These are phyloP conservation scores for Coemansia sp. DNA, from an alignment of 192 early-diverging fungal species.

Conservation along the genomic window DNA sequence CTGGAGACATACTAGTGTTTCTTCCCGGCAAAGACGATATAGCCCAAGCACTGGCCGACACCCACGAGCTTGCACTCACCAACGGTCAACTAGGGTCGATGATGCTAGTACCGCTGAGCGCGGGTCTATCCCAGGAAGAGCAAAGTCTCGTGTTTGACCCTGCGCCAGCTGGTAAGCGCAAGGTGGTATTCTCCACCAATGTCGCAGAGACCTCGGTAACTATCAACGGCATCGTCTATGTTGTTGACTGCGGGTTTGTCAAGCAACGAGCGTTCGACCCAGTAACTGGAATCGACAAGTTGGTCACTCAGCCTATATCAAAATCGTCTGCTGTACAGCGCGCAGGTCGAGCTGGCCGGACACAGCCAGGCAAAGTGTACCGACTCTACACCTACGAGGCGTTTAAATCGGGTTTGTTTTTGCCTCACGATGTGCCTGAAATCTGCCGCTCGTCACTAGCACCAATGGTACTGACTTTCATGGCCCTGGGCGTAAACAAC, in stretches of 20 bases:
- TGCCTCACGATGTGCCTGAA: constrained; percentile 92
- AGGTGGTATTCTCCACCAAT: constrained; percentile 92
- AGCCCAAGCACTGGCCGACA: constrained; percentile 65
- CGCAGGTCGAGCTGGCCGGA: constrained; percentile 91
- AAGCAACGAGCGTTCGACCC: constrained; percentile 93
- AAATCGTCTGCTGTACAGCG: constrained; percentile 91
- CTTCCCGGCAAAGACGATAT: constrained; percentile 97
- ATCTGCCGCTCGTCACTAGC: constrained; percentile 88
- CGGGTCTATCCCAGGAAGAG: constrained; percentile 82
- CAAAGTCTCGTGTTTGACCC: constrained; percentile 92
- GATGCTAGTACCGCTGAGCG: constrained; percentile 85
- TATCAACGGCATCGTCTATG: constrained; percentile 93
- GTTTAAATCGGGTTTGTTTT: constrained; percentile 84
- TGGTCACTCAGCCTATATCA: constrained; percentile 85
- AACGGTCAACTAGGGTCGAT: constrained; percentile 62
- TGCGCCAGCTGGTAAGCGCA: constrained; percentile 77
- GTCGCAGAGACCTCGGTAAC: constrained; percentile 97
- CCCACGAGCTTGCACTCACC: constrained; percentile 61
- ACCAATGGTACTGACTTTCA: constrained; percentile 82
- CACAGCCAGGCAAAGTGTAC: constrained; percentile 92
- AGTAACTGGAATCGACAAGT: constrained; percentile 87
- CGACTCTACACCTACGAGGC: constrained; percentile 90
- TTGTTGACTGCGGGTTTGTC: constrained; percentile 91
- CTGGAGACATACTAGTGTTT: constrained; percentile 92
- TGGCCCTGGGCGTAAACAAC: constrained; percentile 92